phyloP scores from a whole-genome alignment of 768 basidiomycete species.

The Russula griseocarnosa region DNA sequence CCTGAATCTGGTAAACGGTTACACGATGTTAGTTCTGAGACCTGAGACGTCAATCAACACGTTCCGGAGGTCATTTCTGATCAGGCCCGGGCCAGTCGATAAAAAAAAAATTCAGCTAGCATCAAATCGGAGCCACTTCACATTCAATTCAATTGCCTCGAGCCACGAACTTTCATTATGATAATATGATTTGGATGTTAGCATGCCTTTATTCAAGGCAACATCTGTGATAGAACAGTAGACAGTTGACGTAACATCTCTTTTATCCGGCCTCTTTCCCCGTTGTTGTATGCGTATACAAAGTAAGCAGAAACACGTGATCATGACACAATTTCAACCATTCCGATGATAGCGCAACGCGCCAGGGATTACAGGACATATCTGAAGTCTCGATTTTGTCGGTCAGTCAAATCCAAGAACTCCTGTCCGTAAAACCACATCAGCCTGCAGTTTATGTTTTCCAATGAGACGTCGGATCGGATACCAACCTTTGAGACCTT shows the following conservation, averaged over 20 bases:
- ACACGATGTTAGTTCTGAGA: not conserved
- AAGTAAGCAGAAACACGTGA: not conserved
- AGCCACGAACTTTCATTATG: not conserved
- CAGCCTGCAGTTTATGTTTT: not conserved
- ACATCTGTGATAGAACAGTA: not conserved
- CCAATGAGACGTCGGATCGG: not conserved
- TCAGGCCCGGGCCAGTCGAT: not conserved
- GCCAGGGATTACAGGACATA: slow-evolving; percentile 50
- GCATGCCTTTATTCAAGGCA: not conserved
- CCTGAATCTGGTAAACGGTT: not conserved
- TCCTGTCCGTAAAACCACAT: slow-evolving; percentile 40
- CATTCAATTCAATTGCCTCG: not conserved
- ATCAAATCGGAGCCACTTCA: not conserved
- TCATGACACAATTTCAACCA: not conserved
- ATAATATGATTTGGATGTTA: not conserved
- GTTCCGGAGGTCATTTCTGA: not conserved
- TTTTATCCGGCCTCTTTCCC: not conserved
- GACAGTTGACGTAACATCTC: not conserved
- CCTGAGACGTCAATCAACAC: not conserved
- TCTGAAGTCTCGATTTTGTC: slow-evolving; percentile 67
- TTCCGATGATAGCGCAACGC: not conserved
- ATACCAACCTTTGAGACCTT: slow-evolving; percentile 60
- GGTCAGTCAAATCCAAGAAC: slow-evolving; percentile 70
- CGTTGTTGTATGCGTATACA: too few species aligned
- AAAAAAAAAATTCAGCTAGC: not conserved